Conservation (phyloP, 768 basidiomycete species). For the Calocera cornea region DNA sequence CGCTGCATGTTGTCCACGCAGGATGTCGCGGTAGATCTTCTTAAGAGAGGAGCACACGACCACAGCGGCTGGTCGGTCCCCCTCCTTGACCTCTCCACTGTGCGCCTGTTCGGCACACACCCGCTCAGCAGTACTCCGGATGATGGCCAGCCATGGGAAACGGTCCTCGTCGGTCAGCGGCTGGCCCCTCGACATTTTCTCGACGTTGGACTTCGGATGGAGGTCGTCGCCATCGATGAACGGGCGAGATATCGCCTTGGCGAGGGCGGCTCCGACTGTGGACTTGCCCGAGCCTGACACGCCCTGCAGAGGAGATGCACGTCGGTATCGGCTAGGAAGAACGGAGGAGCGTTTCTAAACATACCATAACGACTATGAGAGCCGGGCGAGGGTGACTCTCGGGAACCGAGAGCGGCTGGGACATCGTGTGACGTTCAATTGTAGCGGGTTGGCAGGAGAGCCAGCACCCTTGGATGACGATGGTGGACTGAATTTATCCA, state of each 20-base stretch:
- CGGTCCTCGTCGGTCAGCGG: slow-evolving; percentile 74
- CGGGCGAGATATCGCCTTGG: slow-evolving; percentile 45
- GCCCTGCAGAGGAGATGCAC: slow-evolving; percentile 32
- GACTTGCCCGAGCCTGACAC: slow-evolving; percentile 63
- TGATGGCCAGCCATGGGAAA: slow-evolving; percentile 66
- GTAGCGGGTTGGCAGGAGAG: neutral
- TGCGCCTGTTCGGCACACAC: slow-evolving; percentile 22
- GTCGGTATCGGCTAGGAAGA: neutral
- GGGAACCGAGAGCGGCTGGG: neutral
- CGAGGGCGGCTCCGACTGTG: slow-evolving; percentile 53
- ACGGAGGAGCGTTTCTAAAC: slow-evolving; percentile 6
- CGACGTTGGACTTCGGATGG: slow-evolving; percentile 67
- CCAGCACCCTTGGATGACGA: neutral
- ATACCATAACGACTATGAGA: slow-evolving; percentile 31
- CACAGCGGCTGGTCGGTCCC: slow-evolving; percentile 42
- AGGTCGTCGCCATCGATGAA: slow-evolving; percentile 85
- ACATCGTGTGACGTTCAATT: neutral
- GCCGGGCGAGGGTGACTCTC: slow-evolving; percentile 15
- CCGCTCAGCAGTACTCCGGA: slow-evolving; percentile 51
- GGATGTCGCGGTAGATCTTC: slow-evolving; percentile 61
- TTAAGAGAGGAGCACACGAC: slow-evolving; percentile 81
- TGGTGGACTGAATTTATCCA: neutral
- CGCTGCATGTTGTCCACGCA: slow-evolving; percentile 42
- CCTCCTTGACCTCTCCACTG: slow-evolving; percentile 9
- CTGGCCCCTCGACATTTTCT: slow-evolving; percentile 69